Conservation (phyloP, 371 early-diverging fungal genomes). For the Lichtheimia corymbifera region DNA sequence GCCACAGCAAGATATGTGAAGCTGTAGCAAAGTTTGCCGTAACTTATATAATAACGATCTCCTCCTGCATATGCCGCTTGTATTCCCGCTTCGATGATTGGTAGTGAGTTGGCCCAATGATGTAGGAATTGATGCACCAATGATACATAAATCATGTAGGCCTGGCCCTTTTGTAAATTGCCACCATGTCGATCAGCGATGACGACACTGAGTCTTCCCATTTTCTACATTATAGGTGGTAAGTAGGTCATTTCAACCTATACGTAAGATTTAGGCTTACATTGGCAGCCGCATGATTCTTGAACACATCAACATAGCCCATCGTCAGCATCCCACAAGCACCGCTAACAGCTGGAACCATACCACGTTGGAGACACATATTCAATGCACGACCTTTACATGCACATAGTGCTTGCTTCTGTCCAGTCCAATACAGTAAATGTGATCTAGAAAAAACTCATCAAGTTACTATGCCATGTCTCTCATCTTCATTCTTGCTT, state of each 20-base stretch:
- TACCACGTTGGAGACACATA: constrained; percentile 29
- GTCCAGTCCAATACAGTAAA: constrained; percentile 40
- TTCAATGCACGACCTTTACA: constrained; percentile 30
- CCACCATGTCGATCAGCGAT: constrained; percentile 28
- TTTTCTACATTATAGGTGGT: constrained; percentile 15
- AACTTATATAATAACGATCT: constrained; percentile 41
- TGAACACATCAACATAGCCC: constrained; percentile 25
- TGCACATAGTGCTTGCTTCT: constrained; percentile 30
- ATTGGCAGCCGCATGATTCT: constrained; percentile 23
- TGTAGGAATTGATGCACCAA: constrained; percentile 34
- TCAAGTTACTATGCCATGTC: background rate
- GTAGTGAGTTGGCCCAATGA: too few species aligned
- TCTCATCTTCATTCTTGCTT: background rate
- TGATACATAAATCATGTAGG: constrained; percentile 21
- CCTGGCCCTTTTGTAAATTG: constrained; percentile 34
- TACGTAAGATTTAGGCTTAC: background rate
- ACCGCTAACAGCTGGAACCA: constrained; percentile 25
- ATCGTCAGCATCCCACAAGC: too few species aligned
- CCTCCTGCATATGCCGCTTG: constrained; percentile 28
- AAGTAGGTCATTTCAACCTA: too few species aligned
- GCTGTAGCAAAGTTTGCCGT: constrained; percentile 30
- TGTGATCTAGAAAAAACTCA: constrained; percentile 18
- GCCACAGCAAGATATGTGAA: too few species aligned
- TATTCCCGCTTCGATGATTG: constrained; percentile 10
- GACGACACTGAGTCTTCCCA: constrained; percentile 29